Conservation (phyloP, 1,284 basidiomycete species). For the Ganoderma lucidum region DNA sequence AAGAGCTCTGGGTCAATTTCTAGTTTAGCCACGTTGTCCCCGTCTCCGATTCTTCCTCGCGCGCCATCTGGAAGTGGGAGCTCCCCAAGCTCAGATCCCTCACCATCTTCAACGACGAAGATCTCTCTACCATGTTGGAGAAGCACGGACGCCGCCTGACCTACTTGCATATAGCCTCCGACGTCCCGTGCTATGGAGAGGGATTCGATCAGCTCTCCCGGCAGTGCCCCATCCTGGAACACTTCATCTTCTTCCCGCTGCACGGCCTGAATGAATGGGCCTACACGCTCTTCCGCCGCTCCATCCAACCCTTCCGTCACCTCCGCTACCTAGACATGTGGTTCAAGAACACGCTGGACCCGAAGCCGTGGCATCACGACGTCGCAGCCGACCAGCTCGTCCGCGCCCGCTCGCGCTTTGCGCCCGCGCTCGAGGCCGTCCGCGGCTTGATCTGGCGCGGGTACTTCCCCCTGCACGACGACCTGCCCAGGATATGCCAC, state of each 20-base stretch:
- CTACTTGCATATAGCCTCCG: background rate
- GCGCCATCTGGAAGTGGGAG: background rate
- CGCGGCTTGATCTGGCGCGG: background rate
- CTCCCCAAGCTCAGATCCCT: background rate
- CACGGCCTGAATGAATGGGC: background rate
- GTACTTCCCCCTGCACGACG: background rate
- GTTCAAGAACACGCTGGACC: background rate
- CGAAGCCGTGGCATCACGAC: background rate
- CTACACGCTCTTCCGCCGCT: background rate
- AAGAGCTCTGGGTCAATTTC: background rate
- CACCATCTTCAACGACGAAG: background rate
- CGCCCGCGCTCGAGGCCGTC: background rate
- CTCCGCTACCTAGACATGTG: background rate
- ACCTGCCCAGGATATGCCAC: background rate
- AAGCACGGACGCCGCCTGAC: background rate
- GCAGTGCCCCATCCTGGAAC: background rate
- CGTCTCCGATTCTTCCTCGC: background rate
- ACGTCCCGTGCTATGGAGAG: background rate
- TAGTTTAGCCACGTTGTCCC: no score
- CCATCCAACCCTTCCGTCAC: background rate
- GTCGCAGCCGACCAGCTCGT: background rate
- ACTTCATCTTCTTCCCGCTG: background rate
- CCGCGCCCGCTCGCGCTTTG: background rate
- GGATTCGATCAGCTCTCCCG: background rate
- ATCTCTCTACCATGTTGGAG: background rate